These are phyloP conservation scores for Petunia secreta DNA, from an alignment of 257 asterid genomes.

Conservation along the genomic window DNA sequence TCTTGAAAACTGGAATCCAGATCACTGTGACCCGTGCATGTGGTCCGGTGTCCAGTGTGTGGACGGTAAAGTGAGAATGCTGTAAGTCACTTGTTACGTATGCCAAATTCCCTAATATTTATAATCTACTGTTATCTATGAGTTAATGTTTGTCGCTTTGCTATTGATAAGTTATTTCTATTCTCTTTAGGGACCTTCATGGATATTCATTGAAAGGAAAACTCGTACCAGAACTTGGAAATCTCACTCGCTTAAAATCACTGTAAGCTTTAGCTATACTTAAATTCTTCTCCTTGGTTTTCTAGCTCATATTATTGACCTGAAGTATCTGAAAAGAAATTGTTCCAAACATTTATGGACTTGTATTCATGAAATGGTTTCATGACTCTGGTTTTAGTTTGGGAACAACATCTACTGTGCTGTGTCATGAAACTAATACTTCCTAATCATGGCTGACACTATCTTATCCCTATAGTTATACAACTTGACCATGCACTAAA, in stretches of 20 bases:
- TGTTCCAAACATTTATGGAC: not conserved
- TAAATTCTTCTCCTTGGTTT: not conserved
- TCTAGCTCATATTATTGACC: not conserved
- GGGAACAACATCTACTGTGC: not conserved
- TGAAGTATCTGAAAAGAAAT: not conserved
- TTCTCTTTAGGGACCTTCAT: conserved; percentile 62
- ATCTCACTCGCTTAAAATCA: conserved; percentile 60
- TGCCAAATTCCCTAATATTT: not conserved
- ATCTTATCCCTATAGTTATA: not conserved
- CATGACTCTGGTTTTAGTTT: not conserved
- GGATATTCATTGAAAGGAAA: conserved; percentile 69
- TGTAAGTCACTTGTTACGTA: conserved; percentile 56
- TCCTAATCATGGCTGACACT: not conserved
- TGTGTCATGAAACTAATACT: conserved; percentile 6
- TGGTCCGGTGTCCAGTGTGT: conserved; percentile 83
- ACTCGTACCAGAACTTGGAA: conserved; percentile 79
- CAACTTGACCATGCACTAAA: not conserved
- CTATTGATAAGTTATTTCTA: not conserved
- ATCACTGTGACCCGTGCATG: conserved; percentile 67
- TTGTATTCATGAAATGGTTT: not conserved
- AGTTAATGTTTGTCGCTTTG: not conserved
- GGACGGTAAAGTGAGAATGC: conserved; percentile 62
- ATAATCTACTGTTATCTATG: not conserved
- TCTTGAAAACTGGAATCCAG: conserved; percentile 69
- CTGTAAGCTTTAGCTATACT: conserved; percentile 61